phyloP scores from a whole-genome alignment of 2,329 filamentous ascomycete species.

The Pseudocercospora pini-densiflorae region DNA sequence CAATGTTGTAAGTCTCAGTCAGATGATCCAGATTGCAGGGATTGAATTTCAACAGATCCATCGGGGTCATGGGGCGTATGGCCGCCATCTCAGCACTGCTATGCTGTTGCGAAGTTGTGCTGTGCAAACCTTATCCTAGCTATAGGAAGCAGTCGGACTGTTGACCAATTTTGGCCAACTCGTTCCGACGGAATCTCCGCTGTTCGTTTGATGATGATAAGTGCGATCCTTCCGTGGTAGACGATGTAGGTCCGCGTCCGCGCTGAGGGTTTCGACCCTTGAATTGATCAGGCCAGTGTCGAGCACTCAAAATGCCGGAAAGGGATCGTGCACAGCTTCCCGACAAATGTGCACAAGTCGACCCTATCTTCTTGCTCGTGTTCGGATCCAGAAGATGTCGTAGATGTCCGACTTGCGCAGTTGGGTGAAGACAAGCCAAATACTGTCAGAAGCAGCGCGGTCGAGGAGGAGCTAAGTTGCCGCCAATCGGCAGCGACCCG shows the following conservation, averaged over 20 bases:
- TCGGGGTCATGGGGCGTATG: conserved; percentile 81
- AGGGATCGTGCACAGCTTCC: not conserved
- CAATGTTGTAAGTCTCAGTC: conserved; percentile 96
- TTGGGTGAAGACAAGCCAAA: not conserved
- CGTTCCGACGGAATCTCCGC: too few relatives aligned
- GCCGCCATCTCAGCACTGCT: conserved; percentile 40
- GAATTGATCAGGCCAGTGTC: not conserved
- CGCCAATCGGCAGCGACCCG: not conserved
- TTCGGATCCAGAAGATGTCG: not conserved
- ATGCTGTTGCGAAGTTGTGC: not conserved
- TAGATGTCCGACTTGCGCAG: not conserved
- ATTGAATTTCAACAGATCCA: conserved; percentile 87
- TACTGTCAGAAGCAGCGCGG: not conserved
- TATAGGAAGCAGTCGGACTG: too few relatives aligned
- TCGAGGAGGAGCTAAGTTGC: not conserved
- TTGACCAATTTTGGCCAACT: too few relatives aligned
- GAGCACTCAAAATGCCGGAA: not conserved
- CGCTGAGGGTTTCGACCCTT: not conserved
- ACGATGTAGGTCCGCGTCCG: not conserved
- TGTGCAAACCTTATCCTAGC: not conserved
- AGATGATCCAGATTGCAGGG: conserved; percentile 94
- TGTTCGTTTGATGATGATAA: too few relatives aligned
- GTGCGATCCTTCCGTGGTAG: too few relatives aligned
- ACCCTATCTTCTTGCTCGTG: not conserved
- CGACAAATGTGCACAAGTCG: not conserved